Conservation (phyloP, 805 yeast species). For the Metahyphopichia silvanorum region DNA sequence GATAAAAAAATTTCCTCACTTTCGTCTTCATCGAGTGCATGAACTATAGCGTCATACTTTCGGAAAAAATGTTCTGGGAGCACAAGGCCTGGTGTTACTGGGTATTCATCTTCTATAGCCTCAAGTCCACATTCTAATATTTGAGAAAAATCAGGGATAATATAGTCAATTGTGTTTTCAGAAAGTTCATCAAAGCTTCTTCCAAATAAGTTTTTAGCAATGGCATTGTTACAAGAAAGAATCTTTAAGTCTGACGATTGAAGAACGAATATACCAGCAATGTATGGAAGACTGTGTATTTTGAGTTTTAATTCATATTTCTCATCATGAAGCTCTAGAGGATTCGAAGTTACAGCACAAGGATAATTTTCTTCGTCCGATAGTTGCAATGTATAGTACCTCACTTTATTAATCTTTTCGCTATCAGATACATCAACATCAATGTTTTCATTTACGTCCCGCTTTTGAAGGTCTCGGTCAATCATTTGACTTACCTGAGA, state of each 20-base stretch:
- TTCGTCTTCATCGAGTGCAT: constrained; percentile 11
- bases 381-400: constrained; percentile 60
- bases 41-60: constrained; percentile 50
- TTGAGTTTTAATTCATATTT: constrained; percentile 50
- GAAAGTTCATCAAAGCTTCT: constrained; percentile 44
- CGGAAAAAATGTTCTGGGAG: constrained; percentile 91
- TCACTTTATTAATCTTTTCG: constrained; percentile 44
- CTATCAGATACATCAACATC: constrained; percentile 23
- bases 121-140: constrained; percentile 41
- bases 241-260: constrained; percentile 49
- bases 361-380: constrained; percentile 52
- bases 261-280: constrained; percentile 80
- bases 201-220: constrained; percentile 78
- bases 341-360: constrained; percentile 68
- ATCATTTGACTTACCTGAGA: constrained; percentile 25
- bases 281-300: constrained; percentile 76
- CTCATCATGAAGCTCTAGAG: constrained; percentile 46
- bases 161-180: constrained; percentile 44
- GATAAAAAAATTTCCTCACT: constrained; percentile 51
- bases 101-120: constrained; percentile 16
- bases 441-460: constrained; percentile 7
- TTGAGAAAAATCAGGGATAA: constrained; percentile 62
- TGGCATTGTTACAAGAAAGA: constrained; percentile 74
- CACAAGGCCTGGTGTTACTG: constrained; percentile 62
- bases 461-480: constrained; percentile 15